Base-by-base conservation (phyloP, 495 filamentous ascomycete genomes). In the Cercophora scortea region DNA sequence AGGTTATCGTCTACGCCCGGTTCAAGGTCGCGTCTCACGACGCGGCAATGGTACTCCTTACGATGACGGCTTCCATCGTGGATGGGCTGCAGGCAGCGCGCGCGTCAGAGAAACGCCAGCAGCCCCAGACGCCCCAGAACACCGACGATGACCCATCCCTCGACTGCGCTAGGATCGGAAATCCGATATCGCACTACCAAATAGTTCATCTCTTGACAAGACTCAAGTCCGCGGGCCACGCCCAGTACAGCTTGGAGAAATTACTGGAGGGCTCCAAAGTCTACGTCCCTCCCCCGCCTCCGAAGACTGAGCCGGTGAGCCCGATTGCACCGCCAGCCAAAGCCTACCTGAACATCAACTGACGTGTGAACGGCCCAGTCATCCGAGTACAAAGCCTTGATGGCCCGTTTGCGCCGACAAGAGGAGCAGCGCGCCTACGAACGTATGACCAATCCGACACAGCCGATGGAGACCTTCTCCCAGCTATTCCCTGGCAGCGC, bases 381-480 rank as follows among this genome's bases (percentile, higher is more conserved):
- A 10, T 71, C 85, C 8, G 89, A 94, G 74, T 97, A 93, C 71
- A 88, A 91, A 68, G 88, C 83, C 8, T 70, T 93, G 4, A 98
- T 97, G 92, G 79, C 82, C 3, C 80, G 86, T 15, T 83, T 98
- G 18, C 88, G 89, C 42, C 76, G 76, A 43, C 83, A 90, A 59
- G 84, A 87, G 61, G 90, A 97, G 71, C 72, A 82, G 58, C 80
- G 84, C 46, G 76, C 79, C 10, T 98, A 97, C 71, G 79, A 87
- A 49, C 79, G 84, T 54, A 86, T 96, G 77, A 67, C 85, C 45
- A 78, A 81, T 52, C 81, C 83, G 51, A 70, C 64, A 50, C 73
- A 69, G n/a, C 68, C 66, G 0, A 58, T 63, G 45, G 81, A 86
- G 58, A 75, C 79, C 18, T 85, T 83, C 53, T 62, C 75, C 6